Base-by-base conservation (phyloP, 2,329 filamentous ascomycete species). In the Plenodomus lindquistii region DNA sequence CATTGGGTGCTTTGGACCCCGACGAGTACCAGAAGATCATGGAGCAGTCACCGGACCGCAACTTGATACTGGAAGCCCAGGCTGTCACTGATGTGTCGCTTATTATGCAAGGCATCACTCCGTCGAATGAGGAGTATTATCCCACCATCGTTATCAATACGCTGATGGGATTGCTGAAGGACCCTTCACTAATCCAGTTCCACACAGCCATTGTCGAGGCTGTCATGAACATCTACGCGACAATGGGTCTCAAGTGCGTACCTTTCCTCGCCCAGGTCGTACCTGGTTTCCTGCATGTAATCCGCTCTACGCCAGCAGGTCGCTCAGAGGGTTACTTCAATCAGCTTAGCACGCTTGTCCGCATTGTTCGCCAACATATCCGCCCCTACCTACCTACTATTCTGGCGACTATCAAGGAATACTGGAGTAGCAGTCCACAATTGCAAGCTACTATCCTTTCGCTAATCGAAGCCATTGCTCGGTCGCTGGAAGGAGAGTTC, bases 171-270 rank as follows among this genome's bases (percentile, higher is more conserved):
- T 92, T 99, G 58, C 76, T 99, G 29, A 95, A 93, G 64, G 94
- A 99, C 61, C 85, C 86, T 20, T 97, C 94, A 0, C 79, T 99
- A 4, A 84, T 87, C 11, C 89, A 95, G 65, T 93, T 96, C 63
- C 95, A 99, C 65, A 93, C 91, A 3, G 85, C 88, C 10, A 93
- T 97, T 13, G 94, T 99, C 42, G 94, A 97, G 70, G 94, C 94
- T 4, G 95, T 99, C 62, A 97, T 99, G 86, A 96, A 91, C 61
- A 99, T 99, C 50, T 99, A 99, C 75, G 89, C 94, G 61, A 99
- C 95, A 0, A 81, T 99, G 52, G 94, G 94, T 2, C 77, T 99
- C 61, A 96, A 97, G 70, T 99, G 94, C 69, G 93, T 99, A 8
- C 89, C 91, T 0, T 99, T 97, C 72, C 83, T 99, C 1, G 88